These are phyloP conservation scores for Xylaria sp. DNA, from an alignment of 2,329 filamentous ascomycete species.

Conservation along the genomic window DNA sequence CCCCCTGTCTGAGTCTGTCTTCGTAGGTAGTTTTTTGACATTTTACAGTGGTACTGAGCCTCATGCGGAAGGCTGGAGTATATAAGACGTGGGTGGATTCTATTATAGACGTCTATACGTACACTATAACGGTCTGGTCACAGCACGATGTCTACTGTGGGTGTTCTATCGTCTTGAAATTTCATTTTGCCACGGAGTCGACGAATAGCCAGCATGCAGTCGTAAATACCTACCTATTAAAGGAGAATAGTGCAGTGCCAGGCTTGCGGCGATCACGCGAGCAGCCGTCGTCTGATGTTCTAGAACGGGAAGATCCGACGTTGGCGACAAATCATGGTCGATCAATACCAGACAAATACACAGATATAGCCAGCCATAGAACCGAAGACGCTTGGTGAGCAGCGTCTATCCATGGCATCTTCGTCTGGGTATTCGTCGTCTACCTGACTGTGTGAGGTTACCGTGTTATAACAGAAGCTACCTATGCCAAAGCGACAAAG, in stretches of 20 bases:
- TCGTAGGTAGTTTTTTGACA: background rate
- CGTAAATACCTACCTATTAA: constrained; percentile 10
- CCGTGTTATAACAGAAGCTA: background rate
- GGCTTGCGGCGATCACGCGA: constrained; percentile 37
- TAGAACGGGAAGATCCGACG: constrained; percentile 36
- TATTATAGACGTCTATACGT: background rate
- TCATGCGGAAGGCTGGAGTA: background rate
- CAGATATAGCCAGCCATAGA: constrained; percentile 15
- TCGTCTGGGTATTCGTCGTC: background rate
- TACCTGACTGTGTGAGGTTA: background rate
- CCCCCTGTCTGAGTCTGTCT: background rate
- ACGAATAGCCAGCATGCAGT: constrained; percentile 21
- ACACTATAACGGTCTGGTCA: background rate
- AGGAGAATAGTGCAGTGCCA: constrained; percentile 2
- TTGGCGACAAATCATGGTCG: constrained; percentile 24
- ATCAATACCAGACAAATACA: constrained; percentile 14
- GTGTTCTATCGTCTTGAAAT: constrained; percentile 3
- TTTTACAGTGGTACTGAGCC: background rate
- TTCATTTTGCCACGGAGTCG: constrained; percentile 25
- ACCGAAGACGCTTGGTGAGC: constrained; percentile 6
- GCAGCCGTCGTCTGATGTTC: constrained; percentile 28
- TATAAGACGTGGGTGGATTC: background rate
- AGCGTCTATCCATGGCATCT: constrained; percentile 5
- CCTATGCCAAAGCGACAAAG: background rate
- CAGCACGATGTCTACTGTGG: constrained; percentile 7